Percentiles rank a stretch among this genome's conserved stretches.
Conservation (phyloP, 78 protist species). For the Creolimax fragrantissima region DNA sequence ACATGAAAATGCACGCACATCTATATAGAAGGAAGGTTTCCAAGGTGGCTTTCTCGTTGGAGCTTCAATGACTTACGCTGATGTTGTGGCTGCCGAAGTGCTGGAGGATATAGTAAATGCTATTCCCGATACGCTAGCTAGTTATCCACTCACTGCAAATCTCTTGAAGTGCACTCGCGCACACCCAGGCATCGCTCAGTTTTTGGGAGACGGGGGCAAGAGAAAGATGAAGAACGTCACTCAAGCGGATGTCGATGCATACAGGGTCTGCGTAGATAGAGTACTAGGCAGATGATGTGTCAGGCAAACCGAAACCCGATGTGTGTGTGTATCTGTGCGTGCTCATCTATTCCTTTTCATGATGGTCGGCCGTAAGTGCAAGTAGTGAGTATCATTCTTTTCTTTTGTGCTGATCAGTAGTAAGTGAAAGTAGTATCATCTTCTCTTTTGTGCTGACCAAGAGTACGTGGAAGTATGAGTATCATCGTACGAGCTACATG, state of each 20-base stretch:
- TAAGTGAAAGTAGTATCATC: too few species aligned
- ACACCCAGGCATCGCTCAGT: neutral
- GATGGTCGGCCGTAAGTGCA: too few species aligned
- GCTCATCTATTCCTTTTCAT: too few species aligned
- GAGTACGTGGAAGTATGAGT: too few species aligned
- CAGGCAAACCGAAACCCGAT: too few species aligned
- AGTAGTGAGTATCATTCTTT: too few species aligned
- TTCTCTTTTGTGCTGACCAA: too few species aligned
- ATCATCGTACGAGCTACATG: too few species aligned
- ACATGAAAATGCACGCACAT: too few species aligned
- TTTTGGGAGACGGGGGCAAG: neutral
- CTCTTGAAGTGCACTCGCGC: neutral
- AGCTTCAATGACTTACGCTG: neutral
- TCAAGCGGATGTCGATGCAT: neutral
- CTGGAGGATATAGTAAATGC: neutral
- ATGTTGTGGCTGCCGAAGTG: neutral
- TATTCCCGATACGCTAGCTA: neutral
- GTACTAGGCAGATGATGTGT: neutral
- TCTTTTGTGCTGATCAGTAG: too few species aligned
- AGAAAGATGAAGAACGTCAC: neutral
- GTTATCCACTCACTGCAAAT: neutral
- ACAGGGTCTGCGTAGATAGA: neutral
- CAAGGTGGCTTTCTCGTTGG: neutral
- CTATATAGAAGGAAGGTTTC: neutral
- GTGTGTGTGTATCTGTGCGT: too few species aligned